Conservation (phyloP, 2,329 filamentous ascomycete genomes). For the Pseudogymnoascus sp. region DNA sequence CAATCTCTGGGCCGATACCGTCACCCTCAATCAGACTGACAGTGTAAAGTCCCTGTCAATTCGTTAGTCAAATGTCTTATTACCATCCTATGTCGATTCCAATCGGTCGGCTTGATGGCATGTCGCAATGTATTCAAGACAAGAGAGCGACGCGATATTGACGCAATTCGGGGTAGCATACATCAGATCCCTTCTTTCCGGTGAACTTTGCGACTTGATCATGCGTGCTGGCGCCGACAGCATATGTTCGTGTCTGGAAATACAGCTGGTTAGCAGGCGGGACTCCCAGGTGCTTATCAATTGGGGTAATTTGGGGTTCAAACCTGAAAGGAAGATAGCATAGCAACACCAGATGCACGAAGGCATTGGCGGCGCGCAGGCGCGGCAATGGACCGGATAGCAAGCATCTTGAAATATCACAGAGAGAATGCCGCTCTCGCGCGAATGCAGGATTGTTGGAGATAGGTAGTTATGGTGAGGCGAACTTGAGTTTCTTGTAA, state of each 20-base stretch:
- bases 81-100: slow-evolving; percentile 11
- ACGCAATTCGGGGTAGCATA: slow-evolving; percentile 45
- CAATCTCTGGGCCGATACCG: slow-evolving; percentile 96
- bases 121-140: background rate
- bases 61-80: slow-evolving; percentile 17
- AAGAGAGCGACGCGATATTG: slow-evolving; percentile 15
- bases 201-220: slow-evolving; percentile 87
- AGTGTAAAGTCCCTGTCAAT: slow-evolving; percentile 75
- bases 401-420: slow-evolving; percentile 62
- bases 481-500: slow-evolving; percentile 4
- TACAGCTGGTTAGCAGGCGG: slow-evolving; percentile 18
- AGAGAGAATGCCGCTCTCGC: slow-evolving; percentile 16
- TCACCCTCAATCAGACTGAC: slow-evolving; percentile 98
- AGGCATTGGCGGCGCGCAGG: slow-evolving; percentile 73
- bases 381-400: slow-evolving; percentile 68
- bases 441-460: slow-evolving; percentile 1
- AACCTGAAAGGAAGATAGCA: background rate
- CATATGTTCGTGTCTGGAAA: slow-evolving; percentile 52
- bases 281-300: slow-evolving; percentile 15
- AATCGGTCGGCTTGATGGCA: slow-evolving; percentile 12
- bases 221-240: slow-evolving; percentile 43
- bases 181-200: slow-evolving; percentile 79
- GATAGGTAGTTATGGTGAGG: background rate
- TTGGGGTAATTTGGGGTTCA: slow-evolving; percentile 4
- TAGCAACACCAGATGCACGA: slow-evolving; percentile 48